phyloP scores from a whole-genome alignment of 208 protist species.

The Trypanosoma brucei region DNA sequence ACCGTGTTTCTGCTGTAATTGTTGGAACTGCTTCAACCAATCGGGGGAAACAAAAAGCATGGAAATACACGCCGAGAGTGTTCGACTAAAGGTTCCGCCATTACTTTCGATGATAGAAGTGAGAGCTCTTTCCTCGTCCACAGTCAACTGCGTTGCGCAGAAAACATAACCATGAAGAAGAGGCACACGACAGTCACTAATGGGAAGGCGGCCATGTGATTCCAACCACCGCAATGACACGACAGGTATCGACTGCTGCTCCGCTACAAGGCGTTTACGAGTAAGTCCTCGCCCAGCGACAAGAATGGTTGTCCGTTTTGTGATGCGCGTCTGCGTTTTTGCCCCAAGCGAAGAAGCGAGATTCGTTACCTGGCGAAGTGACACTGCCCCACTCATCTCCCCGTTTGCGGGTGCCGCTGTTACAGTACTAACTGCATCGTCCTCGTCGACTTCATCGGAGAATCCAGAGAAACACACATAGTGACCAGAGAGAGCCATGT shows the following conservation, averaged over 20 bases:
- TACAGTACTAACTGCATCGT: not conserved
- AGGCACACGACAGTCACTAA: constrained; percentile 30
- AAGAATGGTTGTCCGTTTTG: constrained; percentile 40
- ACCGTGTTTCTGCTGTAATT: constrained; percentile 18
- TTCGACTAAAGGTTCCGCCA: constrained; percentile 35
- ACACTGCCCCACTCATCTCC: not conserved
- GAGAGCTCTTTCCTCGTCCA: constrained; percentile 43
- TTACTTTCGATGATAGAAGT: constrained; percentile 33
- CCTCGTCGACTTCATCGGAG: constrained; percentile 4
- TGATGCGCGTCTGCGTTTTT: constrained; percentile 31
- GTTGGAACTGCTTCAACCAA: constrained; percentile 26
- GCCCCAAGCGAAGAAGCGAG: constrained; percentile 25
- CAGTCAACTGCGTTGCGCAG: constrained; percentile 36
- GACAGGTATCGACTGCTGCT: constrained; percentile 41
- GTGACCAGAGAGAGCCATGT: constrained; percentile 16
- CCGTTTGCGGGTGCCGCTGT: not conserved
- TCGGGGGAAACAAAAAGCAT: constrained; percentile 49
- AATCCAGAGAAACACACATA: constrained; percentile 34
- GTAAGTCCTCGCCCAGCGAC: constrained; percentile 68
- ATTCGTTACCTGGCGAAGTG: constrained; percentile 3
- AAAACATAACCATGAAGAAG: constrained; percentile 67
- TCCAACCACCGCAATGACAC: constrained; percentile 52
- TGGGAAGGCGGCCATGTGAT: constrained; percentile 10
- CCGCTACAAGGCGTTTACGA: constrained; percentile 60
- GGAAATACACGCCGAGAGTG: constrained; percentile 38